Conservation (phyloP, 1,284 basidiomycete genomes). For the Microbotryum violaceum region DNA sequence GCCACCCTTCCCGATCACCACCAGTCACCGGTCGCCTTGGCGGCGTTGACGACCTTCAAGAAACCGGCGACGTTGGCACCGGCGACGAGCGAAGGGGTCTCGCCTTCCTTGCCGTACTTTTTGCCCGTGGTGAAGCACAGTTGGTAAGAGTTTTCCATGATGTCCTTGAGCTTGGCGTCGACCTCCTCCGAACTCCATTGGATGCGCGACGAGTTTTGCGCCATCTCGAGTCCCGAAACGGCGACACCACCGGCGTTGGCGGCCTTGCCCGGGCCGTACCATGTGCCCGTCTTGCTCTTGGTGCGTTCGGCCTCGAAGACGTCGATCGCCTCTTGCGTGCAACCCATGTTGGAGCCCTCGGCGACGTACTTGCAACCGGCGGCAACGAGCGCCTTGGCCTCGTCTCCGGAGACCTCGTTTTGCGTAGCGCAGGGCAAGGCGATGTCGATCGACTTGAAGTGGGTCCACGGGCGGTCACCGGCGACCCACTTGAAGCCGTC, state of each 20-base stretch:
- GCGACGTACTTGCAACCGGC: constrained; percentile 66
- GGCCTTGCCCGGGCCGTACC: constrained; percentile 66
- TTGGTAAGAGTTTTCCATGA: constrained; percentile 64
- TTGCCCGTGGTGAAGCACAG: constrained; percentile 52
- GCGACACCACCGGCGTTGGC: constrained; percentile 52
- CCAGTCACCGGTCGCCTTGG: constrained; percentile 65
- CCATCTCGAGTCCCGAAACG: constrained; percentile 70
- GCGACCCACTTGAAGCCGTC: constrained; percentile 58
- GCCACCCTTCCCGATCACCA: constrained; percentile 47
- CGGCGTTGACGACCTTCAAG: constrained; percentile 57
- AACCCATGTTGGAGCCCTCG: constrained; percentile 54
- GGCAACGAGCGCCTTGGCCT: constrained; percentile 62
- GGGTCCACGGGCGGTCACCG: constrained; percentile 64
- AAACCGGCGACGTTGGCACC: constrained; percentile 73
- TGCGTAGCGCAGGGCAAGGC: constrained; percentile 70
- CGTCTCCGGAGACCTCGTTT: constrained; percentile 64
- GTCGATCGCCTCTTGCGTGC: constrained; percentile 55
- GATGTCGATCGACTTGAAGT: constrained; percentile 59
- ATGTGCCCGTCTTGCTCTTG: constrained; percentile 49
- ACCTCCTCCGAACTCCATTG: constrained; percentile 62
- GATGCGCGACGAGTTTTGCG: constrained; percentile 64
- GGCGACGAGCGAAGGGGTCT: constrained; percentile 49
- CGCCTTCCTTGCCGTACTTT: constrained; percentile 53
- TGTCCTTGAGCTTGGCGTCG: constrained; percentile 62
- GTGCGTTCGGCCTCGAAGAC: constrained; percentile 59